A percentile compares a stretch with the other conserved stretches of the same genome.
phyloP scores from a whole-genome alignment of 371 early-diverging fungal species.

The Zychaea mexicana region DNA sequence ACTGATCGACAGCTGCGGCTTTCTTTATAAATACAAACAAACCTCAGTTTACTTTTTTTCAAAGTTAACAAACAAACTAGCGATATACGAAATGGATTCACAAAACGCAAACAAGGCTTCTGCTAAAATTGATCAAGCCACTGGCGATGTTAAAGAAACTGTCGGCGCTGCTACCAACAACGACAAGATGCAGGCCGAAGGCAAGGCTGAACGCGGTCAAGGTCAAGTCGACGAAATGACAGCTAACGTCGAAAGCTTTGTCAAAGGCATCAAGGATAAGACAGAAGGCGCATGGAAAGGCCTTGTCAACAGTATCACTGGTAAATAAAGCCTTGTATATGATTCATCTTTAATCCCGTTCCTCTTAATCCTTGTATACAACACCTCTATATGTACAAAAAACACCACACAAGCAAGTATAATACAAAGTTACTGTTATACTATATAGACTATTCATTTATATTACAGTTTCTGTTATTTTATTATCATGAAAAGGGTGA shows the following conservation, averaged over 20 bases:
- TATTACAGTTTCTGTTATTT: not conserved
- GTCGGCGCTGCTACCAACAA: constrained; percentile 43
- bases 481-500: not conserved
- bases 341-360: not conserved
- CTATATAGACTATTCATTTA: not conserved
- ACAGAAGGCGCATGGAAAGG: constrained; percentile 32
- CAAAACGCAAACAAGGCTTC: constrained; percentile 18
- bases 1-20: too few species aligned
- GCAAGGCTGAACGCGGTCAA: constrained; percentile 31
- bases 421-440: too few species aligned
- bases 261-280: constrained; percentile 27
- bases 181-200: constrained; percentile 37
- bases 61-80: not conserved
- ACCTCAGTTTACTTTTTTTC: too few species aligned
- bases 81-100: too few species aligned
- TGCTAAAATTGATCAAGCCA: constrained; percentile 34
- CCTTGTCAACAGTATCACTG: constrained; percentile 28
- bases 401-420: not conserved
- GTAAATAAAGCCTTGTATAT: constrained; percentile 6
- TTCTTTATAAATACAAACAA: too few species aligned
- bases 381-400: not conserved
- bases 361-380: too few species aligned
- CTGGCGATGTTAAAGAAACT: constrained; percentile 47
- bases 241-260: constrained; percentile 27
- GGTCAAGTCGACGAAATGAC: constrained; percentile 41